A percentile compares a stretch with the other conserved stretches of the same genome.
These are phyloP conservation scores for Handroanthus guayacan DNA, from an alignment of 257 asterid genomes.

Conservation along the genomic window DNA sequence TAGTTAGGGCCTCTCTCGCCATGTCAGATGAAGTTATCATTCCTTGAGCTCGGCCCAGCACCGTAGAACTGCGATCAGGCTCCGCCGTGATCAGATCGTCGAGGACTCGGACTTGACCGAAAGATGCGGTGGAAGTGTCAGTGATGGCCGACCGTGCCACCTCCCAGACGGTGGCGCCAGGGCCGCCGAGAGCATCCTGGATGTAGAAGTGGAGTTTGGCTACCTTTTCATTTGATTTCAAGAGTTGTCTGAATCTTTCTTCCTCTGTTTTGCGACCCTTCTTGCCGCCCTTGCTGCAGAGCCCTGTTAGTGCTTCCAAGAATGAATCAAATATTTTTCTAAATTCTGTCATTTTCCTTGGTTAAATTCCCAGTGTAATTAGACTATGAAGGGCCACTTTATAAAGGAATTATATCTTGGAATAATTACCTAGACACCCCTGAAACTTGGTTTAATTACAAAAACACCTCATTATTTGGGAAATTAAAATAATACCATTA, in stretches of 20 bases:
- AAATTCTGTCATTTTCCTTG: neutral
- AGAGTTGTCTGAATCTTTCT: too few species aligned
- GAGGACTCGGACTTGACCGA: constrained; percentile 41
- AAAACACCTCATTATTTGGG: too few species aligned
- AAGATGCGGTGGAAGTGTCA: constrained; percentile 16
- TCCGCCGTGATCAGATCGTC: constrained; percentile 37
- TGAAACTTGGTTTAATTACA: too few species aligned
- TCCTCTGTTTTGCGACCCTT: too few species aligned
- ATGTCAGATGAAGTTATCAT: constrained; percentile 33
- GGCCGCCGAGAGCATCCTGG: constrained; percentile 40
- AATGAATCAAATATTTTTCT: constrained; percentile 3
- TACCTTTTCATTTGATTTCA: constrained; percentile 24
- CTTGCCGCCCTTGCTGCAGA: neutral
- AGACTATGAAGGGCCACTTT: neutral
- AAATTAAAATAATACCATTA: too few species aligned
- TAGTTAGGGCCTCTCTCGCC: constrained; percentile 31
- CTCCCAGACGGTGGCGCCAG: constrained; percentile 43
- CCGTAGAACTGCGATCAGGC: constrained; percentile 23
- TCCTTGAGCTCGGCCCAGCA: constrained; percentile 43
- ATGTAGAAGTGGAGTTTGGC: constrained; percentile 42
- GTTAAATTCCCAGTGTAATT: too few species aligned
- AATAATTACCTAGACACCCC: neutral
- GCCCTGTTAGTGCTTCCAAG: constrained; percentile 11
- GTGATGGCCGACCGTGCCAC: constrained; percentile 38
- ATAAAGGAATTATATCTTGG: neutral